Percentiles rank a stretch among this genome's conserved stretches.
These are phyloP conservation scores for Populus nigra DNA, from an alignment of 345 rosid species.

Conservation along the genomic window DNA sequence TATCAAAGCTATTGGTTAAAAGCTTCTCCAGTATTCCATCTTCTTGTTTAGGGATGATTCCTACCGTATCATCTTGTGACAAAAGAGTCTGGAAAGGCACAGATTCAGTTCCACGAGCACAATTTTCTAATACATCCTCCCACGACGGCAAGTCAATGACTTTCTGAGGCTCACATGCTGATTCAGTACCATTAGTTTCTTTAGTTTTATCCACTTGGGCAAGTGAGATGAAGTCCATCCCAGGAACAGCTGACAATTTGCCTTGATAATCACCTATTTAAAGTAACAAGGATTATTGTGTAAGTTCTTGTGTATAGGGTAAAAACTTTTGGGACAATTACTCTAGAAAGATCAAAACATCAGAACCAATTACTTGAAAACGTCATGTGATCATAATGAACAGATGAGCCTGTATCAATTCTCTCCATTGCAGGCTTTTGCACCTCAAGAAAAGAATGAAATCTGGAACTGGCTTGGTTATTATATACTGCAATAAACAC, in stretches of 20 bases:
- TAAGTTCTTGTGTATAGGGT: slow-evolving; percentile 14
- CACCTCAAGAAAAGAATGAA: slow-evolving; percentile 45
- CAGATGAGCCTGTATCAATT: slow-evolving; percentile 37
- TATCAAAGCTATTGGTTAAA: slow-evolving; percentile 35
- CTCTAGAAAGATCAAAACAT: background rate
- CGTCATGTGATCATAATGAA: slow-evolving; percentile 42
- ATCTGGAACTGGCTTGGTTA: slow-evolving; percentile 55
- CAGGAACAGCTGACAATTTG: slow-evolving; percentile 37
- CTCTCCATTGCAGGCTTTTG: slow-evolving; percentile 44
- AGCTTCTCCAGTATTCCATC: slow-evolving; percentile 47
- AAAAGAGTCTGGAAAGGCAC: slow-evolving; percentile 34
- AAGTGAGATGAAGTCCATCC: slow-evolving; percentile 32
- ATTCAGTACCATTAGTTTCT: slow-evolving; percentile 35
- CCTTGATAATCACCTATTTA: slow-evolving; percentile 50
- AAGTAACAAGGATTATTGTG: slow-evolving; percentile 18
- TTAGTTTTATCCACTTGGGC: slow-evolving; percentile 35
- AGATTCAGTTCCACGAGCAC: slow-evolving; percentile 44
- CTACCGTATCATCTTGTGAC: slow-evolving; percentile 29
- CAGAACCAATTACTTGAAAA: slow-evolving; percentile 44
- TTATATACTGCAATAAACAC: slow-evolving; percentile 50
- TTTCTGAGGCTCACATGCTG: slow-evolving; percentile 45
- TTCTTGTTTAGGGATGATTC: slow-evolving; percentile 37
- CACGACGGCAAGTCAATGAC: slow-evolving; percentile 56
- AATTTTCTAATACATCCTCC: slow-evolving; percentile 57
- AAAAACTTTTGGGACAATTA: slow-evolving; percentile 7